Evolutionary conservation across 2,329 filamentous ascomycete species (phyloP).

Genomic region (Monosporascus sp.): DNA sequence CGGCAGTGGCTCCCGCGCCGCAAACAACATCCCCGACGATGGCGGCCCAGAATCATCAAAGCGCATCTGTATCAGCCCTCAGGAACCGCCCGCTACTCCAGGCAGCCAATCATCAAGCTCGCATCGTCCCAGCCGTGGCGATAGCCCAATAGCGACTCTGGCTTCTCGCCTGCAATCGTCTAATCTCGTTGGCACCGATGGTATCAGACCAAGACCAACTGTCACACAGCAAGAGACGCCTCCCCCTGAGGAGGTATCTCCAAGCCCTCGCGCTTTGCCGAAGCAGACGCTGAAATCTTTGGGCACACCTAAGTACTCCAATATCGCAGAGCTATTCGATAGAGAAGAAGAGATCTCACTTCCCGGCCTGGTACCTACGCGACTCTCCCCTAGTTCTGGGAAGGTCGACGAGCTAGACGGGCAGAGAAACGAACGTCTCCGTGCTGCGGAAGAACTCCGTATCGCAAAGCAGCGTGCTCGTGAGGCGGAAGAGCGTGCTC

Average conservation of each 20-base stretch:
- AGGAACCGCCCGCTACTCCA: neutral
- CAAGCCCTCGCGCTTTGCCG: too few species aligned
- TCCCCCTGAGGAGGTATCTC: neutral
- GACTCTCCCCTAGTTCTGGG: conserved; percentile 4
- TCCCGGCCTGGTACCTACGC: conserved; percentile 12
- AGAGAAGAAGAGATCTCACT: conserved; percentile 16
- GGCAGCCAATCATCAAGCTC: neutral
- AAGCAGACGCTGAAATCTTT: neutral
- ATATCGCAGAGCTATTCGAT: conserved; percentile 17
- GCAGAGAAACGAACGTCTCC: conserved; percentile 6
- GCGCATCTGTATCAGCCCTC: neutral
- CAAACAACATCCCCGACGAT: neutral
- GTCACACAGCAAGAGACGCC: neutral
- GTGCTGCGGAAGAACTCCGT: conserved; percentile 3
- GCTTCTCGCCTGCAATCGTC: too few species aligned
- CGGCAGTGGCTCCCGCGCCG: neutral
- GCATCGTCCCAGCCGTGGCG: too few species aligned
- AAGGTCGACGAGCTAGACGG: conserved; percentile 11
- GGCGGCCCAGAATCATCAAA: neutral
- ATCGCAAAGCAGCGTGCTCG: neutral
- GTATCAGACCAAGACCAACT: too few species aligned
- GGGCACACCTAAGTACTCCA: conserved; percentile 9
- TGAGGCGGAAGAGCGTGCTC: neutral
- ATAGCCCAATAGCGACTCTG: too few species aligned
- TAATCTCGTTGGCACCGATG: too few species aligned